These are phyloP conservation scores for Candida maesae DNA, from an alignment of 805 yeast species.

Conservation along the genomic window DNA sequence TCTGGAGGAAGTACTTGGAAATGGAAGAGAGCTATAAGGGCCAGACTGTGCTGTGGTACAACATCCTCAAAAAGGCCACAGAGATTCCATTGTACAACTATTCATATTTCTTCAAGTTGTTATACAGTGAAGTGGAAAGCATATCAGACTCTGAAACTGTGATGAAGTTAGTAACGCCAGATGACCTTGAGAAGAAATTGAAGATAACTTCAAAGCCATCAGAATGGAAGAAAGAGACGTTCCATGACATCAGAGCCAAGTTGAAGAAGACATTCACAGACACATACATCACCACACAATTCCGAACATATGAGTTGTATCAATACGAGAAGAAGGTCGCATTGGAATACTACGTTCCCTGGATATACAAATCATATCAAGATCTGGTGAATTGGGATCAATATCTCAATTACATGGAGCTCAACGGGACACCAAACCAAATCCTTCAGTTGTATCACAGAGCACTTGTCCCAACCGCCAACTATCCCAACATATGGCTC, in stretches of 20 bases:
- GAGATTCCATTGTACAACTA: slow-evolving; percentile 58
- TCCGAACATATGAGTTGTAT: slow-evolving; percentile 45
- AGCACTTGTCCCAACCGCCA: slow-evolving; percentile 42
- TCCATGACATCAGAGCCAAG: slow-evolving; percentile 32
- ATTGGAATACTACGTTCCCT: slow-evolving; percentile 36
- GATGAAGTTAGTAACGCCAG: slow-evolving; percentile 10
- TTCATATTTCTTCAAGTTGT: slow-evolving; percentile 40
- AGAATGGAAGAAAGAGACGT: slow-evolving; percentile 12
- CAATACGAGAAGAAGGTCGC: slow-evolving; percentile 43
- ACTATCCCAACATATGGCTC: slow-evolving; percentile 47
- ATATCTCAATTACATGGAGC: slow-evolving; percentile 54
- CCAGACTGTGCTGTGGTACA: slow-evolving; percentile 20
- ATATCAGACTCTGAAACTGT: slow-evolving; percentile 10
- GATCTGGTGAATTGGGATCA: slow-evolving; percentile 57
- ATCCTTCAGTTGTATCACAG: slow-evolving; percentile 41
- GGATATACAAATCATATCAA: slow-evolving; percentile 31
- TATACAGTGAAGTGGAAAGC: slow-evolving; percentile 31
- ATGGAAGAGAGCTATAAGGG: slow-evolving; percentile 38
- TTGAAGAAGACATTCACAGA: slow-evolving; percentile 49
- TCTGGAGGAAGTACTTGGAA: slow-evolving; percentile 47
- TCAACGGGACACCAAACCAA: slow-evolving; percentile 15
- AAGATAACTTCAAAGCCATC: slow-evolving; percentile 10
- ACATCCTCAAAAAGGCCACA: slow-evolving; percentile 43
- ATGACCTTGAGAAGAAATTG: slow-evolving; percentile 23
- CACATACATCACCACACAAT: slow-evolving; percentile 53